These are phyloP conservation scores for Kondoa subrosea DNA, from an alignment of 768 basidiomycete species.

Conservation along the genomic window DNA sequence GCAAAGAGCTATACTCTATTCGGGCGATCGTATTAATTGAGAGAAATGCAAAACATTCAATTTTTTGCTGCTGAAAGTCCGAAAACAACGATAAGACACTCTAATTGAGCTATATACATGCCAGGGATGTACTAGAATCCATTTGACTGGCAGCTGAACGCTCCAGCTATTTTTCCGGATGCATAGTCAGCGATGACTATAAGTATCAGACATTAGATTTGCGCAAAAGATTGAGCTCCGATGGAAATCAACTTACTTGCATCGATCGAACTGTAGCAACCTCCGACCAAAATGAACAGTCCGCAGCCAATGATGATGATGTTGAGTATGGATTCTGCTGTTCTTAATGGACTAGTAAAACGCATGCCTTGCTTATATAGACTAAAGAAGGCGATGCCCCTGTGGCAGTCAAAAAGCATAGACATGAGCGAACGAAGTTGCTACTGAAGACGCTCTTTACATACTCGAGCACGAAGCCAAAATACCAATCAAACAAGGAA, in stretches of 20 bases:
- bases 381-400: background rate
- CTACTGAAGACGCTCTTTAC: too few relatives aligned
- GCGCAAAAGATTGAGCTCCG: too few relatives aligned
- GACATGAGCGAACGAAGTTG: too few relatives aligned
- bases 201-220: too few relatives aligned
- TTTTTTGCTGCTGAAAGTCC: too few relatives aligned
- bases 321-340: background rate
- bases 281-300: background rate
- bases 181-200: background rate
- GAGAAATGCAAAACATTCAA: too few relatives aligned
- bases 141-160: background rate
- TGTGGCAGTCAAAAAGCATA: too few relatives aligned
- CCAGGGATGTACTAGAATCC: too few relatives aligned
- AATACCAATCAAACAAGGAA: background rate
- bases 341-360: background rate
- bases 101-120: too few relatives aligned
- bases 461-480: background rate
- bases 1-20: slow-evolving; percentile 90
- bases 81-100: too few relatives aligned
- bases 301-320: background rate
- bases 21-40: slow-evolving; percentile 72
- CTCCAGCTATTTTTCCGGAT: background rate
- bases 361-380: background rate
- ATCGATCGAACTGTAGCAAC: background rate
- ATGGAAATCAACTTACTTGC: too few relatives aligned